These are phyloP conservation scores for Diospyros lotus DNA, from an alignment of 148 eudicot genomes.

Conservation along the genomic window DNA sequence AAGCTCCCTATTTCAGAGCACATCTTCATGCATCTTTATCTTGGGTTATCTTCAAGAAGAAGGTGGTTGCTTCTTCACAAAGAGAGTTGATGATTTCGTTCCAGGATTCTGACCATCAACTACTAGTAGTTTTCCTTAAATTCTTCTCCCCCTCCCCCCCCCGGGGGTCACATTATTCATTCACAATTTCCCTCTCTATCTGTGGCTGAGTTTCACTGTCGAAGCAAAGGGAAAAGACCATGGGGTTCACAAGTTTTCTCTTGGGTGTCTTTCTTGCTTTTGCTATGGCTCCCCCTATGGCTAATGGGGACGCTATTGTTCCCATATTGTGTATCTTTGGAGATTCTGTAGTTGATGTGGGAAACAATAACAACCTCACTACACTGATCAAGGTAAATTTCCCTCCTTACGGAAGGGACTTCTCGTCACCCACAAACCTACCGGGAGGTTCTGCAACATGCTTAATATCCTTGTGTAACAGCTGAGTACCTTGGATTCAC, in stretches of 20 bases:
- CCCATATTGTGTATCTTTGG: constrained; percentile 80
- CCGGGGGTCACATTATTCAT: background rate
- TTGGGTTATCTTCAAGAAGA: background rate
- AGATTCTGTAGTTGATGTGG: constrained; percentile 77
- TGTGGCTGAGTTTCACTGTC: background rate
- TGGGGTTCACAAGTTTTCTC: constrained; percentile 29
- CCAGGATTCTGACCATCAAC: background rate
- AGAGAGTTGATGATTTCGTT: background rate
- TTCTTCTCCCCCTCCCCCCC: constrained; percentile 9
- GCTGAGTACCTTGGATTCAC: constrained; percentile 81
- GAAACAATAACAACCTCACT: constrained; percentile 73
- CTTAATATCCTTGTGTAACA: constrained; percentile 22
- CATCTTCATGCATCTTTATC: background rate
- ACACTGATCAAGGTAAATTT: constrained; percentile 79
- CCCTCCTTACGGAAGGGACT: constrained; percentile 91
- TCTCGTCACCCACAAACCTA: constrained; percentile 58
- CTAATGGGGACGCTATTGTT: constrained; percentile 58
- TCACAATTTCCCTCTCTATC: background rate
- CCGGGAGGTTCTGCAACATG: constrained; percentile 84
- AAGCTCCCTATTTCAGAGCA: background rate
- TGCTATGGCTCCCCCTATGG: constrained; percentile 16
- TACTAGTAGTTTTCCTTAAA: constrained; percentile 10
- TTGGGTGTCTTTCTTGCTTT: constrained; percentile 20
- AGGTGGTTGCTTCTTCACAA: background rate
- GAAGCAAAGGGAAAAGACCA: constrained; percentile 10